These are phyloP conservation scores for Comarum palustre DNA, from an alignment of 306 rosid species.

Conservation along the genomic window DNA sequence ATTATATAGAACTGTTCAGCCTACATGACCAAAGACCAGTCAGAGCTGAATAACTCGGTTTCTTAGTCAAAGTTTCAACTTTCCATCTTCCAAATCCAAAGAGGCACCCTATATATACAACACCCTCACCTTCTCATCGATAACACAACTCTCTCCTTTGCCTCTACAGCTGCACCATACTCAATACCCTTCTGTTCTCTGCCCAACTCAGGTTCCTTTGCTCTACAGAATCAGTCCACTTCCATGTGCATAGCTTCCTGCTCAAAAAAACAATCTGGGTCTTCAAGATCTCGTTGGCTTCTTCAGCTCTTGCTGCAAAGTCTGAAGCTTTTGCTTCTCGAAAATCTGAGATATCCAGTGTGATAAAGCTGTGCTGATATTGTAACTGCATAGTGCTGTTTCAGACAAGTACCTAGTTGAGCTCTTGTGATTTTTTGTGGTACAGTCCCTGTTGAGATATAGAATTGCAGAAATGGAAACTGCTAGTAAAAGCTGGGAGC, in stretches of 20 bases:
- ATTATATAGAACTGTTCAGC: constrained; percentile 47
- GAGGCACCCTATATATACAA: neutral
- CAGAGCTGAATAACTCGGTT: constrained; percentile 56
- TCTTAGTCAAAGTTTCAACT: constrained; percentile 51
- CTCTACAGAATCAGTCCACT: constrained; percentile 16
- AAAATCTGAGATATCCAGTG: constrained; percentile 19
- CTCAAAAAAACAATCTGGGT: constrained; percentile 22
- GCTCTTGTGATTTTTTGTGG: constrained; percentile 9
- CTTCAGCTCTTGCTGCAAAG: constrained; percentile 18
- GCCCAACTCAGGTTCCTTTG: neutral
- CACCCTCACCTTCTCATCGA: neutral
- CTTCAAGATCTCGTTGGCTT: constrained; percentile 21
- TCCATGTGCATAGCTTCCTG: constrained; percentile 35
- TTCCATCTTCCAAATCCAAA: constrained; percentile 14
- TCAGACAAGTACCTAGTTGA: constrained; percentile 14
- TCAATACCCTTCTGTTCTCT: constrained; percentile 2
- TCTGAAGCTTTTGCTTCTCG: constrained; percentile 22
- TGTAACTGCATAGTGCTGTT: neutral
- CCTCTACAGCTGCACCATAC: constrained; percentile 15
- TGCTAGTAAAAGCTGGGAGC: constrained; percentile 44
- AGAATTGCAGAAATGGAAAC: constrained; percentile 44
- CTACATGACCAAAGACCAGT: constrained; percentile 45
- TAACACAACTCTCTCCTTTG: constrained; percentile 18
- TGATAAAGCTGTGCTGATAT: neutral
- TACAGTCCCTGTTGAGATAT: constrained; percentile 1